A percentile compares a stretch with the other conserved stretches of the same genome.
These are phyloP conservation scores for Gossypium stocksii DNA, from an alignment of 345 rosid genomes.

Conservation along the genomic window DNA sequence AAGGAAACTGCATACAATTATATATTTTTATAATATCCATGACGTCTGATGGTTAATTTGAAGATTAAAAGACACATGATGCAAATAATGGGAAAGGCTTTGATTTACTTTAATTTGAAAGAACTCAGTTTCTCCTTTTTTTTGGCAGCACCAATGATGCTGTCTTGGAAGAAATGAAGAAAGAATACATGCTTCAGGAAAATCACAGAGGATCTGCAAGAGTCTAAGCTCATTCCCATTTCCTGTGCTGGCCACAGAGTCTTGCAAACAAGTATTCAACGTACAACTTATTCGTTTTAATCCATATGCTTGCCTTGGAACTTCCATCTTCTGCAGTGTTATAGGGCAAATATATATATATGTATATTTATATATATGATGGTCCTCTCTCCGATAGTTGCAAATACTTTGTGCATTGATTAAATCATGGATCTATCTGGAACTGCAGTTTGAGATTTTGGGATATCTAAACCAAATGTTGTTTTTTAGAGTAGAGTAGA, in stretches of 20 bases:
- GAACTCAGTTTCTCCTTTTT: neutral
- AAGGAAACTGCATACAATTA: neutral
- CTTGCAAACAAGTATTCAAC: neutral
- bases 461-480: neutral
- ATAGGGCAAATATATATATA: no score
- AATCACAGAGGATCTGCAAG: slow-evolving; percentile 39
- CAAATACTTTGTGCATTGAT: neutral
- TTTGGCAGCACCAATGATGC: slow-evolving; percentile 74
- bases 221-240: slow-evolving; percentile 11
- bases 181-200: slow-evolving; percentile 64
- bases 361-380: no score
- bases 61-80: neutral
- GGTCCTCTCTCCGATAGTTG: neutral
- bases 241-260: neutral
- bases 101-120: neutral
- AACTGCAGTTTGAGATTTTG: neutral
- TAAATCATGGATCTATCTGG: neutral
- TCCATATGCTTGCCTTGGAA: neutral
- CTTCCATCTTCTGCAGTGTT: neutral
- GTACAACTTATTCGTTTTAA: neutral
- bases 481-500: neutral
- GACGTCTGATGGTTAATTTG: neutral
- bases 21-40: neutral
- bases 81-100: neutral
- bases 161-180: slow-evolving; percentile 90